phyloP scores from a whole-genome alignment of 352 stramenopile genomes.

The Pythium aquatile region DNA sequence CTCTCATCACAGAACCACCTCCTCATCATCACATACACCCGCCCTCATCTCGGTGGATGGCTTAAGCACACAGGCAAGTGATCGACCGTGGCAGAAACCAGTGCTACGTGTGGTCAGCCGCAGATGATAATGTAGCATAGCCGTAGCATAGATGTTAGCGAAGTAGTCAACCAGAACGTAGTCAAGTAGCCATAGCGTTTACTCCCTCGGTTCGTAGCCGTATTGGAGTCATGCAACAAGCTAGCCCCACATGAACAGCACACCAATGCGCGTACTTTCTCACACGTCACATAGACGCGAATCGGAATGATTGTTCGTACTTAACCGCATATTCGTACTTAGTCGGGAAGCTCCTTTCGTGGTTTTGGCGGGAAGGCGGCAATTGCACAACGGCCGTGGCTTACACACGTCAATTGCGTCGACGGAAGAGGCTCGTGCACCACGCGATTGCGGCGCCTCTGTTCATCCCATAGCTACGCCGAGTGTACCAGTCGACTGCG shows the following conservation, averaged over 20 bases:
- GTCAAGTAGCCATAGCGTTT: neutral
- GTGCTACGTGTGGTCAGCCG: neutral
- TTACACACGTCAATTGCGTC: neutral
- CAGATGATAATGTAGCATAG: neutral
- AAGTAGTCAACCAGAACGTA: neutral
- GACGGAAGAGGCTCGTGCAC: neutral
- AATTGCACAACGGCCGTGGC: neutral
- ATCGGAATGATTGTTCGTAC: conserved; percentile 3
- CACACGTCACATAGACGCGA: neutral
- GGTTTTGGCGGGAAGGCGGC: conserved; percentile 16
- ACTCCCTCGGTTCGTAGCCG: too few relatives aligned
- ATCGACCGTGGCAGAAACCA: too few relatives aligned
- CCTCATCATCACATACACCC: neutral
- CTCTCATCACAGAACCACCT: neutral
- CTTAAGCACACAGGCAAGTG: neutral
- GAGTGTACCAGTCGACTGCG: conserved; percentile 4
- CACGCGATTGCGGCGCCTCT: neutral
- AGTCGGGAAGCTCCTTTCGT: neutral
- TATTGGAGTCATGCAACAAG: neutral
- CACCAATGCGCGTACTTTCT: neutral
- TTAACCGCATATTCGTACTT: neutral
- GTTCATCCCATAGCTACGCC: neutral
- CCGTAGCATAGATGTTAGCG: neutral
- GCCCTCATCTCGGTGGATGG: neutral
- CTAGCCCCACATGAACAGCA: too few relatives aligned